Evolutionary conservation across 225 moss, liverwort and hornwort species (phyloP).

Genomic region (Marchantia paleacea): DNA sequence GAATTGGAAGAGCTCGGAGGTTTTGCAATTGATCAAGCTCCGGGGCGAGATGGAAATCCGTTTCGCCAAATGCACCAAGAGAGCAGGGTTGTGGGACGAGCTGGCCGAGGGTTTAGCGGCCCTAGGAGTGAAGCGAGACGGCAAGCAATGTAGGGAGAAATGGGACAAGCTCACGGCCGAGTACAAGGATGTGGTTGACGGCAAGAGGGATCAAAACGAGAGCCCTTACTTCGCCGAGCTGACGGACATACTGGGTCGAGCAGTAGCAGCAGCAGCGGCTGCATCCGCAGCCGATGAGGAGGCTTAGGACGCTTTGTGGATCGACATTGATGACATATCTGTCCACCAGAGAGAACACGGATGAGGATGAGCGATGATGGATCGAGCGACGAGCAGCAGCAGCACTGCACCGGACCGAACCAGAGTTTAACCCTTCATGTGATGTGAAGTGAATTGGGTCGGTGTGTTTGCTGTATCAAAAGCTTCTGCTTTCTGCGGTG

Average conservation of each 20-base stretch:
- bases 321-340: not conserved
- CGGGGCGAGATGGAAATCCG: constrained; percentile 67
- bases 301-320: not conserved
- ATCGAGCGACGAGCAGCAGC: not conserved
- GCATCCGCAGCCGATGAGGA: not conserved
- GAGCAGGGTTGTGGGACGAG: constrained; percentile 74
- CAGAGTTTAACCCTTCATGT: not conserved
- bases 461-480: not conserved
- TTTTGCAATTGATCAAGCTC: constrained; percentile 64
- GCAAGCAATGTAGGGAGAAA: constrained; percentile 76
- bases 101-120: constrained; percentile 50
- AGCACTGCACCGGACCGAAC: not conserved
- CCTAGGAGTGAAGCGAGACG: constrained; percentile 61
- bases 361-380: not conserved
- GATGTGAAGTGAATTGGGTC: not conserved
- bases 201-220: constrained; percentile 61
- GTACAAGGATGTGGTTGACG: constrained; percentile 62
- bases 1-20: constrained; percentile 74
- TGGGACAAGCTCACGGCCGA: constrained; percentile 80
- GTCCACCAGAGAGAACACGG: not conserved
- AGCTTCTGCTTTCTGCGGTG: not conserved
- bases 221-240: constrained; percentile 69
- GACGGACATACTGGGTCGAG: constrained; percentile 53
- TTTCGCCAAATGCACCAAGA: constrained; percentile 50
- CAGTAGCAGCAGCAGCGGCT: constrained; percentile 13